Percentiles rank a stretch among this genome's conserved stretches.
These are phyloP conservation scores for Fusarium paranaense DNA, from an alignment of 2,329 filamentous ascomycete species.

Conservation along the genomic window DNA sequence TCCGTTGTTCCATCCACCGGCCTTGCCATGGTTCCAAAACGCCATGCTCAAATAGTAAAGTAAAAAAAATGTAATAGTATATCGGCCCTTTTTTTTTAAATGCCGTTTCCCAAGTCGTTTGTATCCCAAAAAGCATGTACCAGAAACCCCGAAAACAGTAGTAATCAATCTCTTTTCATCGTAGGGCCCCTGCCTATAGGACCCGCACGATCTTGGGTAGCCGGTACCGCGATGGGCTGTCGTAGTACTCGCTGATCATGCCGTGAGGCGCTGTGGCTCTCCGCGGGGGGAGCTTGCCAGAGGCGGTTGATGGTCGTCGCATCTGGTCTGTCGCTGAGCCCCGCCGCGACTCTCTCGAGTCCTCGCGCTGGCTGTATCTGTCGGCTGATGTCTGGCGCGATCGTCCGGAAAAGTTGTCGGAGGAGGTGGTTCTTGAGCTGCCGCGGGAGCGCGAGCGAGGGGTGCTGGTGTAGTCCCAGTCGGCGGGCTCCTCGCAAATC, in stretches of 20 bases:
- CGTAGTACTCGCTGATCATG: slow-evolving; percentile 40
- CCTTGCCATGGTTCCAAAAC: slow-evolving; percentile 23
- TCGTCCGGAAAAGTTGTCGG: slow-evolving; percentile 28
- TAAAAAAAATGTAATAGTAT: slow-evolving; percentile 19
- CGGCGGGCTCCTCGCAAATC: slow-evolving; percentile 28
- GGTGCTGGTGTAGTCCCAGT: slow-evolving; percentile 25
- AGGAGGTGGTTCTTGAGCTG: slow-evolving; percentile 31
- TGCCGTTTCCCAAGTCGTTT: background rate
- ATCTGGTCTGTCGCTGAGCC: slow-evolving; percentile 20
- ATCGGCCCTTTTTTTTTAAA: slow-evolving; percentile 15
- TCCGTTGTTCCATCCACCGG: slow-evolving; percentile 24
- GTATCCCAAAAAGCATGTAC: background rate
- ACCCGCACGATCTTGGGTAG: slow-evolving; percentile 38
- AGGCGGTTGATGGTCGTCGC: slow-evolving; percentile 3
- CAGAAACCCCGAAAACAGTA: background rate
- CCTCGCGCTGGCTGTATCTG: slow-evolving; percentile 24
- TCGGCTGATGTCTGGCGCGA: slow-evolving; percentile 34
- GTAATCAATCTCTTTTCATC: background rate
- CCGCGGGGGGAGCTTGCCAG: background rate
- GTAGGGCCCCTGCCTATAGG: slow-evolving; percentile 7
- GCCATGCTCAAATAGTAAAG: slow-evolving; percentile 29
- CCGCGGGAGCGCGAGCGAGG: slow-evolving; percentile 28
- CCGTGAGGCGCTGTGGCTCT: slow-evolving; percentile 27
- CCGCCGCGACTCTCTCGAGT: slow-evolving; percentile 28
- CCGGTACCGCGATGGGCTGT: slow-evolving; percentile 38